Base-by-base conservation (phyloP, 148 eudicot species). In the Arctostaphylos glauca region DNA sequence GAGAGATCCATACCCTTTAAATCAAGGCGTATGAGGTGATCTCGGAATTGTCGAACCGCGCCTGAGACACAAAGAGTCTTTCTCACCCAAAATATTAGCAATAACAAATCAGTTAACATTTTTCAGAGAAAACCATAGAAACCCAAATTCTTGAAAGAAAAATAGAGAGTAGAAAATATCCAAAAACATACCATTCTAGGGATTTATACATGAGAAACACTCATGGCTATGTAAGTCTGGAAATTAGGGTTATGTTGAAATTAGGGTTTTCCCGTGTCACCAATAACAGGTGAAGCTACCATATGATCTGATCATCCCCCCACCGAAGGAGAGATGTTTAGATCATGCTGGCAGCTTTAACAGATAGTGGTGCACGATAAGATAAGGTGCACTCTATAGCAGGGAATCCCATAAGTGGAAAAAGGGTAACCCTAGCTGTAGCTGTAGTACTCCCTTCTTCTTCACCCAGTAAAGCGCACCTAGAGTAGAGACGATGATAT, bases 251-350 rank as follows among this genome's bases (percentile, higher is more conserved):
- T 48, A 9, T 14, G 19, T 0, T 18, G 60, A 58, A 66, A 75
- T 43, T 85, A 85, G 77, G 84, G 71, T 48, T 71, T 58, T 9
- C 64, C 83, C 87, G 86, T 86, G 89, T 58, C 54, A 86, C 81
- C 52, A 41, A 79, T 80, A 86, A 80, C 85, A n/a, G 92, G 83
- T 90, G 90, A 90, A 90, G 88, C 90, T 87, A 81, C 92, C 92
- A 90, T 84, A 88, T 88, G 92, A 90, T 88, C 92, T 90, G 79
- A 87, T 86, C 89, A 62, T 81, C 84, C 87, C 15, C 90, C 76
- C 79, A 55, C 70, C 53, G 18, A 71, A 46, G 78, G 67, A 74
- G 86, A 68, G 76, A 82, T 46, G 79, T 82, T 90, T 54, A 90
- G 93, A 84, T 84, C 86, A 84, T 60, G 86, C 86, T 84, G 86